Conservation (phyloP, 495 filamentous ascomycete species). For the Penicillium parvum region DNA sequence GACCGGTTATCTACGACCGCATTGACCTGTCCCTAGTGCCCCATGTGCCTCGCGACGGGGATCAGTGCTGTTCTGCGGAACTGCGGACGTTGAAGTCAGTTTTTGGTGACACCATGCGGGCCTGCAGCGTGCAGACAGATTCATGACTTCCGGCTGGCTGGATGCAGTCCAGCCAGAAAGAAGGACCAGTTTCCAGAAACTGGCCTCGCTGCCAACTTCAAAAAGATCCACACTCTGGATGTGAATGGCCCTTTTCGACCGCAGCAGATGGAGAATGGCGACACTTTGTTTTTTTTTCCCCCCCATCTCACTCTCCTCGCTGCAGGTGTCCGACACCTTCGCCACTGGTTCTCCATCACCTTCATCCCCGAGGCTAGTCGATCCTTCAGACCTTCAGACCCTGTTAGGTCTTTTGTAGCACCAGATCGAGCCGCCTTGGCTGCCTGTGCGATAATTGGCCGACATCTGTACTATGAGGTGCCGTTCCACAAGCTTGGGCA, state of each 20-base stretch:
- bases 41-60: not conserved
- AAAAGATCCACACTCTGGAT: slow-evolving; percentile 7
- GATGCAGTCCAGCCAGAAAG: slow-evolving; percentile 10
- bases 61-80: slow-evolving; percentile 7
- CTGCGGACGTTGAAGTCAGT: slow-evolving; percentile 10
- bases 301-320: too few species aligned
- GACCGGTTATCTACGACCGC: not conserved
- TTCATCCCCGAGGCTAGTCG: too few species aligned
- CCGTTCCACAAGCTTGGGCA: slow-evolving; percentile 19
- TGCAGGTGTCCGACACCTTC: slow-evolving; percentile 14
- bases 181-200: not conserved
- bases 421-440: slow-evolving; percentile 19
- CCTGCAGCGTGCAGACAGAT: slow-evolving; percentile 13
- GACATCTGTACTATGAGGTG: slow-evolving; percentile 12
- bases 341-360: slow-evolving; percentile 1
- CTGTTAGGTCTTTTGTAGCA: slow-evolving; percentile 13
- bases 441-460: slow-evolving; percentile 18
- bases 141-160: slow-evolving; percentile 15
- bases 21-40: not conserved
- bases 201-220: slow-evolving; percentile 8
- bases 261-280: slow-evolving; percentile 3
- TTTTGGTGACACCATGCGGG: slow-evolving; percentile 19
- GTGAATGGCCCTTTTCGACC: too few species aligned
- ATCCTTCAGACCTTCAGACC: not conserved
- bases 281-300: too few species aligned